Base-by-base conservation (phyloP, 2,329 filamentous ascomycete species). In the Calonectria montana region DNA sequence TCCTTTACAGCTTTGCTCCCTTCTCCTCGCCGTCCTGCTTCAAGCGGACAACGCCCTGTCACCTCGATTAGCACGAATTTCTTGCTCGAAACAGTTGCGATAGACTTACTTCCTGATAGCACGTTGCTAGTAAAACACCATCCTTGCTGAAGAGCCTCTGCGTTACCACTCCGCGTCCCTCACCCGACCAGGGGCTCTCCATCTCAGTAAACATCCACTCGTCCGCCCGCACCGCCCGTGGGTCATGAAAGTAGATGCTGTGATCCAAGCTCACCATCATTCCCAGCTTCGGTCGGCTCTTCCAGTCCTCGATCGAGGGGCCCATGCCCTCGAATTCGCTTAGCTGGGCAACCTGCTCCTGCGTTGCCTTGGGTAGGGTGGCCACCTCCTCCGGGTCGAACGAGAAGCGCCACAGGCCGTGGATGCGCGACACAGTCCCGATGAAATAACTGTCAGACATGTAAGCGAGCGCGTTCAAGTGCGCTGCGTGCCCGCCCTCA, bases 401-500 rank as follows among this genome's bases (percentile, higher is more conserved):
- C 1, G 89, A 90, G 81, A 94, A 94, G 16, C 94, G 89, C 89
- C 94, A 96, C 41, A 98, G 88, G 69, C 91, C 89, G 83, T 98
- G 96, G 67, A 96, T 92, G 23, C 94, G 91, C 31, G 92, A 88
- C 9, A 98, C 91, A 2, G 96, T 98, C 45, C 94, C 96, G 82
- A 98, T 96, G 84, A 99, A 98, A 85, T 94, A 97, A 80, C 90
- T 94, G 84, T 98, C 96, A 29, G 92, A 94, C 86, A 98, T 94
- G 86, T 98, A 99, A 27, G 96, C 96, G 73, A 99, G 88, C 10
- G 97, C 97, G 43, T 91, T 93, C 41, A 98, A 87, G 81, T 98
- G 96, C 13, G 95, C 94, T 78, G 93, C 90, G 74, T 93, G 91
- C 1, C 95, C 94, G 23, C 94, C 94, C 4, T 87, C 87, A 1